Base-by-base conservation (phyloP, 2,329 filamentous ascomycete genomes). In the Pezicula carpinea region DNA sequence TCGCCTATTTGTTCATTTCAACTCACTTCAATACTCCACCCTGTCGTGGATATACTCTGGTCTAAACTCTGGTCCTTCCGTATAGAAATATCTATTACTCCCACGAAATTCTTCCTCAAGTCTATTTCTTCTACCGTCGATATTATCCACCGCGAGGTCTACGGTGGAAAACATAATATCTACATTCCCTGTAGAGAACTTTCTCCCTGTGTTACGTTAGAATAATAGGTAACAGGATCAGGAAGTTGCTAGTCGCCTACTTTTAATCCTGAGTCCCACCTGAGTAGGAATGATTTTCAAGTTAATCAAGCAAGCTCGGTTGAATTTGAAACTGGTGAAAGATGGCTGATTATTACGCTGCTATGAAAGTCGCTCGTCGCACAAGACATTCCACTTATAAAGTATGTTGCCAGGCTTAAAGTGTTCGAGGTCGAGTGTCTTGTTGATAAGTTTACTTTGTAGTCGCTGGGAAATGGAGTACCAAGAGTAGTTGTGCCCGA, bases 371-470 rank as follows among this genome's bases (percentile, higher is more conserved):
- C 32, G 47, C 32, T 53, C 46, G 32, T 53, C 42, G 14, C 44
- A 51, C 15, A 53, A 41, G 31, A 45, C 33, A 33, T 53, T 53
- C 49, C 36, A 53, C 34, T 53, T 22, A 22, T 51, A 53, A 15
- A 46, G 31, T 10, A 53, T 42, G 29, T 53, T 49, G 14, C 46
- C 46, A 7, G 38, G 40, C 8, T 53, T 21, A 13, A 51, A 48
- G 34, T 52, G 39, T n/a, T 51, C 39, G 26, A 51, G 33, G 10
- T 32, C 15, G 10, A 53, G 40, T 18, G 17, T 17, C 6, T 33
- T 22, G 11, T 40, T 11, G 32, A 34, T 21, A 33, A 51, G 38
- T 26, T 18, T 26, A 15, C 4, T 14, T 15, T 43, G 32, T 14
- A 53, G 39, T 11, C 15, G 18, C 7, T 32, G 10, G 11, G 48